Evolutionary conservation across 768 basidiomycete genomes (phyloP).

Genomic region (Suillus subluteus): DNA sequence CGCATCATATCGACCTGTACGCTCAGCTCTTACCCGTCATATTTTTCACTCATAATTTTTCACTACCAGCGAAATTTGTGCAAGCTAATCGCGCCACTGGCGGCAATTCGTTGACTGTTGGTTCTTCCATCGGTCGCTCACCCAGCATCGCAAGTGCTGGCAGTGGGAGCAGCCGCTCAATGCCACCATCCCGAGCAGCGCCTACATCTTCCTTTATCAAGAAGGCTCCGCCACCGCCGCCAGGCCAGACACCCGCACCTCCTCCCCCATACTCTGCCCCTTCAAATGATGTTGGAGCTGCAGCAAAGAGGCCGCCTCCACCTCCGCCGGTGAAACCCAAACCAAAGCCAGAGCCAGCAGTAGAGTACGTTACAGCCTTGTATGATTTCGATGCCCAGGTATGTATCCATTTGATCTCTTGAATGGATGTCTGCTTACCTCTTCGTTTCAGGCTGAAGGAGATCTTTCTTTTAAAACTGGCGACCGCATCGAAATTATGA

Average conservation of each 20-base stretch:
- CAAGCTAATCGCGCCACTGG: constrained; percentile 49
- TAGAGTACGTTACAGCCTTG: constrained; percentile 85
- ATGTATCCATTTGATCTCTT: constrained; percentile 19
- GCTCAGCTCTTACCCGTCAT: constrained; percentile 26
- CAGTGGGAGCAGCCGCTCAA: constrained; percentile 26
- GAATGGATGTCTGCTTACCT: neutral
- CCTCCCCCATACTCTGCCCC: constrained; percentile 48
- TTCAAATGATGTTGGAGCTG: constrained; percentile 26
- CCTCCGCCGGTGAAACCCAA: constrained; percentile 92
- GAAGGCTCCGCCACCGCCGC: constrained; percentile 45
- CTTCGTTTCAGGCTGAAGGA: constrained; percentile 71
- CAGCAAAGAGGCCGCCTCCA: constrained; percentile 80
- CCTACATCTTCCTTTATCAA: constrained; percentile 38
- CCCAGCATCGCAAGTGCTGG: constrained; percentile 29
- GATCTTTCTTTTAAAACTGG: constrained; percentile 90
- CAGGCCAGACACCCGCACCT: constrained; percentile 40
- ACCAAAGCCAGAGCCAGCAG: constrained; percentile 65
- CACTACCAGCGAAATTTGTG: constrained; percentile 63
- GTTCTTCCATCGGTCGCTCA: constrained; percentile 40
- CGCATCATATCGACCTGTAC: constrained; percentile 83
- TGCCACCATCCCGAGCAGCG: constrained; percentile 27
- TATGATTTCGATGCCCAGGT: constrained; percentile 96
- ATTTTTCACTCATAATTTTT: constrained; percentile 15
- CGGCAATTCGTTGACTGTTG: constrained; percentile 37
- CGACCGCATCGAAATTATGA: constrained; percentile 88